Evolutionary conservation across 2,329 filamentous ascomycete genomes (phyloP), one percentile per base, ranked within the genome.

Genomic region (Penicillium sp.): DNA sequence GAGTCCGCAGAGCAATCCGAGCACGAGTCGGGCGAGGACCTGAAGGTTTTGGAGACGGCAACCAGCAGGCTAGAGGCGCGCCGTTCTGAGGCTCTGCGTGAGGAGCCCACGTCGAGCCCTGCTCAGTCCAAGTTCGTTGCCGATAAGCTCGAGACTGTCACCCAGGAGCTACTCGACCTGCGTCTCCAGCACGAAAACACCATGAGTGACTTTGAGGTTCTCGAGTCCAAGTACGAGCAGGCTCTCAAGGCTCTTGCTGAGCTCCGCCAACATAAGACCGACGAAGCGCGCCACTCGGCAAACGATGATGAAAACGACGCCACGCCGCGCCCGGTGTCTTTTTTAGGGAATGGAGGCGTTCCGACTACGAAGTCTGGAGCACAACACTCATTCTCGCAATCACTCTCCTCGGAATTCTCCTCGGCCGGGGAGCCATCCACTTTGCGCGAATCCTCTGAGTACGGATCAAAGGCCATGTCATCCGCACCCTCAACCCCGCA

Each of bases 391-490:
- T 91, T 88, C 64, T 91, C 89, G 75, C 89, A 86, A 70, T 95
- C 90, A 65, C 86, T 96, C 61, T 96, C 89, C 59, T 93, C 89
- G 74, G 93, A 97, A 75, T 81, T 95, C 69, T 95, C 89, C 64
- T 95, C 87, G 69, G 89, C 82, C 77, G 82, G 87, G 80, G 87
- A 87, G 64, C 88, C 87, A 66, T 82, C 82, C 61, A 77, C 78
- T 62, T 84, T 82, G 56, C 77, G 77, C 55, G 83, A 85, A 59
- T 78, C 79, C 41, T 83, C 81, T 58, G 54, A 61, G 28, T 31
- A 42, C 12, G 52, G 52, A 18, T 50, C 38, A 5, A 35, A 52
- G 22, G 43, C 46, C 33, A 81, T 84, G 65, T 75, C 76, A 51
- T 78, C 61, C 36, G 55, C 61, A 12, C 49, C 61, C 11, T 63